Conservation (phyloP, 768 basidiomycete species). For the Gyrodon lividus region DNA sequence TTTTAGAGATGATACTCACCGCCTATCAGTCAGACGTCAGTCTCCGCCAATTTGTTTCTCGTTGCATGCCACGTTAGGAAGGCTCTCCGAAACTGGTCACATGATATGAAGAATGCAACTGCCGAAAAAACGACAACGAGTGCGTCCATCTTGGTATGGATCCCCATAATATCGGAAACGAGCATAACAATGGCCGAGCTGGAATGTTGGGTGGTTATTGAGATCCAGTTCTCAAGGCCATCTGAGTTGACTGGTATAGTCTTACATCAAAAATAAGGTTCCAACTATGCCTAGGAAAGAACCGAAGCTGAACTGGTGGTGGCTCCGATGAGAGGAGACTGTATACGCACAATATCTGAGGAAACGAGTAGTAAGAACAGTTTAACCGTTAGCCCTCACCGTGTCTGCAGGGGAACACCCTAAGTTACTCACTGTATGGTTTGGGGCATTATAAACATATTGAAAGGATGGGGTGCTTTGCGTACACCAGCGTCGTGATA, state of each 20-base stretch:
- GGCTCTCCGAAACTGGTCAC: slow-evolving; percentile 22
- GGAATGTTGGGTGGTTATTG: neutral
- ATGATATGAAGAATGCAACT: slow-evolving; percentile 16
- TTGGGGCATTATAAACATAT: slow-evolving; percentile 5
- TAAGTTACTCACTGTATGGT: slow-evolving; percentile 20
- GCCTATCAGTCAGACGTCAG: slow-evolving; percentile 5
- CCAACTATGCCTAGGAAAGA: slow-evolving; percentile 16
- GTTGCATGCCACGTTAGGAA: slow-evolving; percentile 14
- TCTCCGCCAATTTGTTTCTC: slow-evolving; percentile 10
- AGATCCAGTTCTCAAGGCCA: neutral
- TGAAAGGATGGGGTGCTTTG: neutral
- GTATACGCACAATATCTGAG: slow-evolving; percentile 18
- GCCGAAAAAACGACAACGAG: slow-evolving; percentile 15
- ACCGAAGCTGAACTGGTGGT: neutral
- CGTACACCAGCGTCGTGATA: neutral
- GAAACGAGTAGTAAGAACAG: too few relatives aligned
- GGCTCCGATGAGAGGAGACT: neutral
- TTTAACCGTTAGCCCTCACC: too few relatives aligned
- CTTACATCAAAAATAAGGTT: slow-evolving; percentile 20
- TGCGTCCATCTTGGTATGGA: slow-evolving; percentile 17
- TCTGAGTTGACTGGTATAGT: neutral
- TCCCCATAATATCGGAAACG: slow-evolving; percentile 2
- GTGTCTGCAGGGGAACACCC: too few relatives aligned
- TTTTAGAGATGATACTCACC: slow-evolving; percentile 1
- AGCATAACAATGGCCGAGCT: slow-evolving; percentile 22